These are phyloP conservation scores for Casuarina glauca DNA, from an alignment of 306 rosid species.

Conservation along the genomic window DNA sequence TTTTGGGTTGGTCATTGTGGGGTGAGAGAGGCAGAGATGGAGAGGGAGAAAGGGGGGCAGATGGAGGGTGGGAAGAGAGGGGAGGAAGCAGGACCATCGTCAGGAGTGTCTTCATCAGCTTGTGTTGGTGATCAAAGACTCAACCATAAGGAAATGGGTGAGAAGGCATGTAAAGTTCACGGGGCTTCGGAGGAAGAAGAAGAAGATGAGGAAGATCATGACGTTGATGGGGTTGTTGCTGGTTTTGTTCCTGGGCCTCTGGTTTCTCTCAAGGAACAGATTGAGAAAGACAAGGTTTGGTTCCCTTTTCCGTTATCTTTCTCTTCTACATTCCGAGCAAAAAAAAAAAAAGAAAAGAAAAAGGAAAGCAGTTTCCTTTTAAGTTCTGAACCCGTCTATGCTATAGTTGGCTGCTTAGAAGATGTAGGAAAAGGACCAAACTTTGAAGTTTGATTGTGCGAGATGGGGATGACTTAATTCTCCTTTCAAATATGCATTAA, in stretches of 20 bases:
- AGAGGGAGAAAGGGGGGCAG: slow-evolving; percentile 47
- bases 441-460: not conserved
- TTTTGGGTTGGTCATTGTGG: not conserved
- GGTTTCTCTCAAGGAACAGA: slow-evolving; percentile 91
- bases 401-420: not conserved
- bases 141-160: slow-evolving; percentile 31
- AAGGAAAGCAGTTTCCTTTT: not conserved
- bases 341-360: not conserved
- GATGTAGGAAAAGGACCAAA: slow-evolving; percentile 2
- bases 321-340: not conserved
- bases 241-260: slow-evolving; percentile 83
- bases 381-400: not conserved
- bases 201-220: slow-evolving; percentile 43
- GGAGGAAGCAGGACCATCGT: slow-evolving; percentile 70
- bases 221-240: slow-evolving; percentile 20
- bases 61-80: slow-evolving; percentile 68
- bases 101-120: slow-evolving; percentile 36
- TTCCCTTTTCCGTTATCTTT: slow-evolving; percentile 7
- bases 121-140: slow-evolving; percentile 37
- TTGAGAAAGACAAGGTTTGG: slow-evolving; percentile 84
- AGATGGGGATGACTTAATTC: not conserved
- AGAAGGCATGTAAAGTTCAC: slow-evolving; percentile 36
- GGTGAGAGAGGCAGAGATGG: slow-evolving; percentile 36
- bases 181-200: slow-evolving; percentile 34
- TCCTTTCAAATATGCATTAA: not conserved